Evolutionary conservation across 2,329 filamentous ascomycete species (phyloP).

Genomic region (Aspergillus tubingensis): DNA sequence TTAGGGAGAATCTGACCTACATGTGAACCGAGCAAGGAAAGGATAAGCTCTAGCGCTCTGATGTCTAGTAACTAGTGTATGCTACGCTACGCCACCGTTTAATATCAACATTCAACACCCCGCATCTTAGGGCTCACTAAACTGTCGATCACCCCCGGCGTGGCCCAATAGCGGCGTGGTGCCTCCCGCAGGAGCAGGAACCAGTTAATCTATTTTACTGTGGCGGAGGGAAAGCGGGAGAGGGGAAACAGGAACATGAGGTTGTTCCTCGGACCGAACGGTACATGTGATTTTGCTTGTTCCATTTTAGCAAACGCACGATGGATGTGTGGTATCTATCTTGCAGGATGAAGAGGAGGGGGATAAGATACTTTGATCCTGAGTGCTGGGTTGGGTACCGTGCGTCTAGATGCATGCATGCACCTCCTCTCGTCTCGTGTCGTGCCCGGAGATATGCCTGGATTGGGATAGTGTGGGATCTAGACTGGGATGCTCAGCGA

Average conservation of each 20-base stretch:
- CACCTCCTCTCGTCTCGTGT: too few relatives aligned
- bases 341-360: too few relatives aligned
- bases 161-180: neutral
- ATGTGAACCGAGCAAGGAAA: neutral
- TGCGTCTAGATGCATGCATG: too few relatives aligned
- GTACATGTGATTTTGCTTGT: constrained; percentile 22
- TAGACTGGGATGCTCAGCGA: too few relatives aligned
- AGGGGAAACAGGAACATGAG: neutral
- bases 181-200: too few relatives aligned
- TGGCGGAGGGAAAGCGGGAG: too few relatives aligned
- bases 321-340: too few relatives aligned
- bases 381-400: too few relatives aligned
- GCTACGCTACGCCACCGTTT: neutral
- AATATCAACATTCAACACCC: constrained; percentile 12
- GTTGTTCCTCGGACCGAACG: constrained; percentile 9
- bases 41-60: neutral
- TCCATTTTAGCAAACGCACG: neutral
- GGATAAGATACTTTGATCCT: too few relatives aligned
- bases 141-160: neutral
- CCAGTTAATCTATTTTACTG: too few relatives aligned
- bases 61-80: neutral
- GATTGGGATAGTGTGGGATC: too few relatives aligned
- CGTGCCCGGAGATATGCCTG: too few relatives aligned
- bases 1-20: neutral
- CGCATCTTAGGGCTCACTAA: constrained; percentile 4